A percentile compares a stretch with the other conserved stretches of the same genome.
phyloP scores from a whole-genome alignment of 148 eudicot genomes.

The Rhododendron ovatum region DNA sequence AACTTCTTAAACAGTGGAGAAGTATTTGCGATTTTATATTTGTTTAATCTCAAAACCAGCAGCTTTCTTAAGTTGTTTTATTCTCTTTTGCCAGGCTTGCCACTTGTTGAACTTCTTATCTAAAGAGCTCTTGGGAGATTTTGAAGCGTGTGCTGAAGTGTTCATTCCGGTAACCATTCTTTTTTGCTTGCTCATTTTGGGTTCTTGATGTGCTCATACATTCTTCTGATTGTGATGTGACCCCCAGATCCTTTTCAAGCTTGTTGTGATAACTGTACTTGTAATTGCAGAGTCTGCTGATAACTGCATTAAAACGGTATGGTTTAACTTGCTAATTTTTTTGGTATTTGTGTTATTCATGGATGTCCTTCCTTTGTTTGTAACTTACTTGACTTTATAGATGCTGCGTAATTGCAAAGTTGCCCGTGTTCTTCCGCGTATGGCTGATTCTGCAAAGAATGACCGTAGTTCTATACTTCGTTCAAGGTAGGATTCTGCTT shows the following conservation, averaged over 20 bases:
- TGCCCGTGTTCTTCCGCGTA: conserved; percentile 79
- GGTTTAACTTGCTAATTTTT: background rate
- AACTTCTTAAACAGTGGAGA: background rate
- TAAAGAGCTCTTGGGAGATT: conserved; percentile 97
- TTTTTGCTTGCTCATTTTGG: conserved; percentile 4
- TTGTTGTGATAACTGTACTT: conserved; percentile 98
- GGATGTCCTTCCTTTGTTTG: conserved; percentile 3
- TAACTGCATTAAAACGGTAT: conserved; percentile 99
- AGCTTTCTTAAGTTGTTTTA: background rate
- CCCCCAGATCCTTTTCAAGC: conserved; percentile 88
- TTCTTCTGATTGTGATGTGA: conserved; percentile 30
- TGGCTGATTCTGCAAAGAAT: conserved; percentile 90
- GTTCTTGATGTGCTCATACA: conserved; percentile 10
- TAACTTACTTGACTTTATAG: conserved; percentile 32
- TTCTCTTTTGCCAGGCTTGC: conserved; percentile 58
- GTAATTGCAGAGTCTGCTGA: conserved; percentile 98
- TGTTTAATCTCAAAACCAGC: background rate
- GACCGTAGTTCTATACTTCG: conserved; percentile 86
- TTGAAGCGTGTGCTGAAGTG: conserved; percentile 91
- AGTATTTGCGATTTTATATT: background rate
- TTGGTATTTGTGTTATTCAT: background rate
- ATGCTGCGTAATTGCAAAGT: conserved; percentile 99
- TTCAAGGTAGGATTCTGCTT: conserved; percentile 58
- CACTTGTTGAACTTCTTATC: conserved; percentile 78
- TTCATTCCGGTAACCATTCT: conserved; percentile 73